phyloP scores from a whole-genome alignment of 192 early-diverging fungal species.

The Coemansia umbellata region DNA sequence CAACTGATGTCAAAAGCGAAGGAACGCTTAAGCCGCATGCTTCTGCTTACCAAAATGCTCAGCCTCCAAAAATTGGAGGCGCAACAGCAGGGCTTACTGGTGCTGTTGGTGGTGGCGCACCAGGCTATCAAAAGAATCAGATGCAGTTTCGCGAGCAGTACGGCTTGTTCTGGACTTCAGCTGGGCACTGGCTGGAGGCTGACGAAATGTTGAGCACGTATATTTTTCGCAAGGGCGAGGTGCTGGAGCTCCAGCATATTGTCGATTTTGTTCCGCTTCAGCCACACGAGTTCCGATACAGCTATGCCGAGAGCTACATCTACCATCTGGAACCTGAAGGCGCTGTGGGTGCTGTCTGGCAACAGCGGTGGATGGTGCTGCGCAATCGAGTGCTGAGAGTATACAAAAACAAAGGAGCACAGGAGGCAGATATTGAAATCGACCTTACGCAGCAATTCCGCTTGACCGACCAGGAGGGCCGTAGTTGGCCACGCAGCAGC shows the following conservation, averaged over 20 bases:
- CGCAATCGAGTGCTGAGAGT: slow-evolving; percentile 33
- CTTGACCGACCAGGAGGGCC: slow-evolving; percentile 39
- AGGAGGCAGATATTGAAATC: slow-evolving; percentile 26
- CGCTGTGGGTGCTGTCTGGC: slow-evolving; percentile 18
- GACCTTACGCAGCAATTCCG: slow-evolving; percentile 37
- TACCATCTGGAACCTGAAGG: slow-evolving; percentile 36
- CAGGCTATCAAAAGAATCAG: slow-evolving; percentile 12
- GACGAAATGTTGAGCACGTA: slow-evolving; percentile 51
- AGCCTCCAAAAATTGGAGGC: not conserved
- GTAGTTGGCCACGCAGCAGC: slow-evolving; percentile 33
- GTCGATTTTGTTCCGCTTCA: slow-evolving; percentile 49
- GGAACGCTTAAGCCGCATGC: not conserved
- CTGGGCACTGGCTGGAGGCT: slow-evolving; percentile 53
- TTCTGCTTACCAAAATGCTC: not conserved
- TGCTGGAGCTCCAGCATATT: slow-evolving; percentile 52
- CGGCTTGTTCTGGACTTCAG: slow-evolving; percentile 53
- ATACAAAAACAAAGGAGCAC: slow-evolving; percentile 34
- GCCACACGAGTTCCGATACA: slow-evolving; percentile 47
- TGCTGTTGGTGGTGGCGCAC: not conserved
- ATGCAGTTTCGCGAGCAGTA: slow-evolving; percentile 50
- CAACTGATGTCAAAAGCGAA: not conserved
- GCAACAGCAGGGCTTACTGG: slow-evolving; percentile 23
- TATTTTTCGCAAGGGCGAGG: slow-evolving; percentile 44
- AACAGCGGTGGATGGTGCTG: slow-evolving; percentile 48
- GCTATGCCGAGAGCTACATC: slow-evolving; percentile 49